These are phyloP conservation scores for Solanum bulbocastanum DNA, from an alignment of 257 asterid genomes.

Conservation along the genomic window DNA sequence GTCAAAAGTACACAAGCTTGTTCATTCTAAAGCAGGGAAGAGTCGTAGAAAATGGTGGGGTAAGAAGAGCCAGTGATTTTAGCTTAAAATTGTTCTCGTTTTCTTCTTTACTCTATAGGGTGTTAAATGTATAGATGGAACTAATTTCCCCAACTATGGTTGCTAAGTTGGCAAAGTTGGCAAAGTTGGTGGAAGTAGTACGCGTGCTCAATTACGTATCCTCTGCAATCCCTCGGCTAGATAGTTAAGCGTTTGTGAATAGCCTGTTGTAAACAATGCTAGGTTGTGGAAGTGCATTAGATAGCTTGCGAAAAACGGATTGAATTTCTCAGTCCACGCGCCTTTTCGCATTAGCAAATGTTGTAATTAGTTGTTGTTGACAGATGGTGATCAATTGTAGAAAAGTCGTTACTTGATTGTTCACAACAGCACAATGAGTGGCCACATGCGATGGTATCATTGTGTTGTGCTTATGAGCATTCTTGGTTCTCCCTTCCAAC, in stretches of 20 bases:
- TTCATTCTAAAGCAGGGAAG: constrained; percentile 35
- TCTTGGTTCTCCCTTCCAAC: background rate
- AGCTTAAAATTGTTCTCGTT: background rate
- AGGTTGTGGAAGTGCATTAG: constrained; percentile 1
- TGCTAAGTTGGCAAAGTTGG: background rate
- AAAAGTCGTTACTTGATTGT: background rate
- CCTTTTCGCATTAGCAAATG: background rate
- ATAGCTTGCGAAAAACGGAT: background rate
- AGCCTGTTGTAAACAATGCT: constrained; percentile 14
- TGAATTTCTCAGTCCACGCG: background rate
- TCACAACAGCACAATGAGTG: background rate
- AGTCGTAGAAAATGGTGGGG: constrained; percentile 66
- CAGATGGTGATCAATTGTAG: background rate
- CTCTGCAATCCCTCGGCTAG: background rate
- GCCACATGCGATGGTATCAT: background rate
- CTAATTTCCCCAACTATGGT: background rate
- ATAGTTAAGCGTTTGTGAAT: constrained; percentile 16
- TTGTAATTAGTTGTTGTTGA: background rate
- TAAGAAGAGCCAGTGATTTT: constrained; percentile 31
- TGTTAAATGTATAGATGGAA: constrained; percentile 1
- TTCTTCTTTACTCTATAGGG: background rate
- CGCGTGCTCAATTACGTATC: constrained; percentile 9
- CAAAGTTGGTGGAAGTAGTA: background rate
- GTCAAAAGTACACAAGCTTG: constrained; percentile 33
- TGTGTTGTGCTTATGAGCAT: background rate